Evolutionary conservation across 2,329 filamentous ascomycete species (phyloP), one percentile per base, ranked within the genome.

Genomic region (Verticillium tricorpus): DNA sequence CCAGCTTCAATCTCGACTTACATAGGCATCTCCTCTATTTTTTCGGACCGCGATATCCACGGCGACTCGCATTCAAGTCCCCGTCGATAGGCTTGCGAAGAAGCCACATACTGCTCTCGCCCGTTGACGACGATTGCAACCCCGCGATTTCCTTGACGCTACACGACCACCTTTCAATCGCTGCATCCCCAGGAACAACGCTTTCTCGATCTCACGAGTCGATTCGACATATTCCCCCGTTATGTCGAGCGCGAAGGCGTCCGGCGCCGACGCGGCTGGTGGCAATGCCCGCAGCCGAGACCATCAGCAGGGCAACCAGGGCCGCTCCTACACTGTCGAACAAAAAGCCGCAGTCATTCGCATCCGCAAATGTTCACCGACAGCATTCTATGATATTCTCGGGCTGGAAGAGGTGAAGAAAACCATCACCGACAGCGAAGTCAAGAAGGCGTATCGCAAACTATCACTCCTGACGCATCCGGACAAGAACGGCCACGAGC

Each of bases 361-460:
- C 67, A 95, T 99, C 73, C 88, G 91, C 67, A 86, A 85, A 79
- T 99, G 95, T 78, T 82, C 84, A 45, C 80, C 90, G 25, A 97
- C 93, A 4, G 92, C 92, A 19, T 99, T 96, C 77, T 99, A 99
- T 80, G 95, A 98, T 74, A 98, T 99, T 68, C 80, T 99, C 35
- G 88, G 88, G 25, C 78, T 97, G 57, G 87, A 89, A 65, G 77
- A 80, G 58, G 80, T 89, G 45, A 83, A 84, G 69, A 78, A 82
- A 62, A 85, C 87, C 22, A 89, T 86, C 70, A 87, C 87, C 57
- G 94, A 98, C 69, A 77, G 82, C 65, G 94, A 98, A 71, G 93
- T 99, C 73, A 99, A 98, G 77, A 98, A 98, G 81, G 94, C 95
- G 7, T 99, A 99, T 78, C 87, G 94, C 72, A 98, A 97, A 79